These are phyloP conservation scores for Zygosaccharomyces rouxii DNA, from an alignment of 805 yeast genomes.

Conservation along the genomic window DNA sequence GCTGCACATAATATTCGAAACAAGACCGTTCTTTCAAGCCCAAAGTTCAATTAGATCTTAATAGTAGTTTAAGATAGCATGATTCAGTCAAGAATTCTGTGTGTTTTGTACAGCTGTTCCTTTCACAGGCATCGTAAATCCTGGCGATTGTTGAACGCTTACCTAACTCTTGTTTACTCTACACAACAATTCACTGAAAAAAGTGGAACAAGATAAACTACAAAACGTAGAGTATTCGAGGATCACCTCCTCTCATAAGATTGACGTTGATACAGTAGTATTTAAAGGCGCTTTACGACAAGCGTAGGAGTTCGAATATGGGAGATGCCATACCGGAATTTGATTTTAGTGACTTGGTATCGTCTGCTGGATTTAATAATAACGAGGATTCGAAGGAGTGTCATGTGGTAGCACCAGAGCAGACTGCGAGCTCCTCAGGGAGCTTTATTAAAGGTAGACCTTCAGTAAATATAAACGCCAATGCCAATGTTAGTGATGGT, in stretches of 20 bases:
- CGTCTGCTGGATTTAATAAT: slow-evolving; percentile 3
- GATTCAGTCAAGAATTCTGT: not conserved
- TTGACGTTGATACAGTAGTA: not conserved
- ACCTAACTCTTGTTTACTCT: not conserved
- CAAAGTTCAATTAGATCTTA: too few relatives aligned
- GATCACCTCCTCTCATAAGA: not conserved
- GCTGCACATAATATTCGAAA: not conserved
- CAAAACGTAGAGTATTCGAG: not conserved
- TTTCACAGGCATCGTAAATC: not conserved
- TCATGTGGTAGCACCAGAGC: slow-evolving; percentile 7
- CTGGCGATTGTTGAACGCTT: not conserved
- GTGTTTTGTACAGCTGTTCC: not conserved
- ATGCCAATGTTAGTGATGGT: not conserved
- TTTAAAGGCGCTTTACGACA: not conserved
- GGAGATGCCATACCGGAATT: slow-evolving; percentile 25
- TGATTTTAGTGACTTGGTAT: slow-evolving; percentile 18
- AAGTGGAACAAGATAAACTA: not conserved
- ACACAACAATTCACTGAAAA: not conserved
- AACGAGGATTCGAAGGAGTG: slow-evolving; percentile 9
- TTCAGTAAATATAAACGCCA: not conserved
- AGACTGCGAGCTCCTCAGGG: not conserved
- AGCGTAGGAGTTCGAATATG: slow-evolving; percentile 6
- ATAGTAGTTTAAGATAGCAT: not conserved
- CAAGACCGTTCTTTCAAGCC: not conserved
- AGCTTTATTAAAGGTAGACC: not conserved